phyloP scores from a whole-genome alignment of 208 protist species.

The Herpetomonas samuelpessoai region DNA sequence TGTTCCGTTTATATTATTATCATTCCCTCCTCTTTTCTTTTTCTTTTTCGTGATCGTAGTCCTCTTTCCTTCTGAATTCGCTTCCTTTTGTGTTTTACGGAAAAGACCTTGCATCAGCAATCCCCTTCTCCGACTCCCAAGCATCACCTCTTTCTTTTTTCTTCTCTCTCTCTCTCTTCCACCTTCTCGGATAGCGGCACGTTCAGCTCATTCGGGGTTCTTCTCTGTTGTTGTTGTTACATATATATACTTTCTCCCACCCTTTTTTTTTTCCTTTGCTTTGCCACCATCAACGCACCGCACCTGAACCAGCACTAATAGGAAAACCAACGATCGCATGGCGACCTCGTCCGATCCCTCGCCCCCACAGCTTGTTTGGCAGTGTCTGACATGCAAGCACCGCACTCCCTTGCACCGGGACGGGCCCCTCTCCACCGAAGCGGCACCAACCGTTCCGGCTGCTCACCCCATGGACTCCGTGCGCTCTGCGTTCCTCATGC shows the following conservation, averaged over 20 bases:
- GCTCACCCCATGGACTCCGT: no score
- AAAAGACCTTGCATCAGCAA: background rate
- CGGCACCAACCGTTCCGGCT: no score
- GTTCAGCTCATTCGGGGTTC: background rate
- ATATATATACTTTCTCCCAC: slow-evolving; percentile 2
- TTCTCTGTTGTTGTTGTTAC: background rate
- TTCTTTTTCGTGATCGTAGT: slow-evolving; percentile 3
- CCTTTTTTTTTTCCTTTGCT: slow-evolving; percentile 5
- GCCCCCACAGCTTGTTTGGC: background rate
- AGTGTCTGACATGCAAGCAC: background rate
- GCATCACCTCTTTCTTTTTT: background rate
- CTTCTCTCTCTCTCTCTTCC: background rate
- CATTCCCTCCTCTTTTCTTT: slow-evolving; percentile 2
- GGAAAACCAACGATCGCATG: no score
- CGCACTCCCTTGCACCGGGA: no score
- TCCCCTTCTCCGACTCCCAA: background rate
- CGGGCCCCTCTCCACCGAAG: no score
- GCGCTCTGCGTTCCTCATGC: no score
- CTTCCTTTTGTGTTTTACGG: background rate
- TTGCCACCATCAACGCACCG: no score
- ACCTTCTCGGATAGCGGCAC: no score
- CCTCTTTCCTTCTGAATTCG: background rate
- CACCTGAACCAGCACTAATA: no score
- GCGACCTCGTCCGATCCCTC: no score
- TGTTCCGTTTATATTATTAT: slow-evolving; percentile 7